Percentiles rank a stretch among this genome's conserved stretches.
Evolutionary conservation across 305 asterid genomes (phyloP).

Genomic region (Solanum hybrid): DNA sequence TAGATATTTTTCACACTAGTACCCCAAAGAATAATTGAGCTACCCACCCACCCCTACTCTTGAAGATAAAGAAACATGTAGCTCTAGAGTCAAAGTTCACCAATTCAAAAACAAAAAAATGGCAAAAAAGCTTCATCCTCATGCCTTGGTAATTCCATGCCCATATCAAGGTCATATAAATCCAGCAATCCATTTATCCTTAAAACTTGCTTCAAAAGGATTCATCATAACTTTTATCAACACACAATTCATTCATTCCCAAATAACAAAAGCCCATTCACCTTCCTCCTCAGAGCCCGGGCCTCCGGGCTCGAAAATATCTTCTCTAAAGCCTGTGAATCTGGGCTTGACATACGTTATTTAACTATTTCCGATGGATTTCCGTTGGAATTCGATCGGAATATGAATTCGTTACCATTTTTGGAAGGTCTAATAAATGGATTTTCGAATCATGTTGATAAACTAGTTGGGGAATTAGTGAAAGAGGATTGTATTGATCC

Average conservation of each 20-base stretch:
- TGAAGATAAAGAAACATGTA: neutral
- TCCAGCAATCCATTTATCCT: conserved; percentile 24
- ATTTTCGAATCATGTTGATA: conserved; percentile 15
- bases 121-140: conserved; percentile 29
- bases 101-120: neutral
- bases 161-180: conserved; percentile 38
- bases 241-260: conserved; percentile 1
- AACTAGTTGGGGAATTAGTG: conserved; percentile 3
- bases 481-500: neutral
- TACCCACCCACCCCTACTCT: neutral
- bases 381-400: conserved; percentile 24
- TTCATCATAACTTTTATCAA: conserved; percentile 32
- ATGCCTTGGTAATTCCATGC: conserved; percentile 52
- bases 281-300: neutral
- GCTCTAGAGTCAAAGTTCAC: neutral
- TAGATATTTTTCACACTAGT: neutral
- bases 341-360: conserved; percentile 23
- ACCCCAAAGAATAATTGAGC: neutral
- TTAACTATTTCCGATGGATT: conserved; percentile 25
- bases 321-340: conserved; percentile 10
- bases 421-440: conserved; percentile 10
- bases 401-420: conserved; percentile 18
- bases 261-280: neutral
- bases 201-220: conserved; percentile 46
- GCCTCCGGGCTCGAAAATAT: neutral